Percentiles rank a stretch among this genome's conserved stretches.
Conservation (phyloP, 129 eudicot species). For the Tanacetum coccineum region DNA sequence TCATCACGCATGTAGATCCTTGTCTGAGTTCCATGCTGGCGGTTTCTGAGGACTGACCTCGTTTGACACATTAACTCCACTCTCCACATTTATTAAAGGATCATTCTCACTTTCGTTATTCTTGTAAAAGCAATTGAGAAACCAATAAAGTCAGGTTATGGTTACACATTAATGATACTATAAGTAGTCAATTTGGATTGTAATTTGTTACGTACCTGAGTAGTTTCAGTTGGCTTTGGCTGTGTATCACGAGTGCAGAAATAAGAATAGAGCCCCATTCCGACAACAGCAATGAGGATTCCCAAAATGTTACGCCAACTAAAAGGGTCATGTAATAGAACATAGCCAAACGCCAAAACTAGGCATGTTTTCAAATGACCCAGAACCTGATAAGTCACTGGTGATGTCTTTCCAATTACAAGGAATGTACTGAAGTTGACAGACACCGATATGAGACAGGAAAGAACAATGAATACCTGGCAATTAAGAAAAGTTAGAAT, state of each 20-base stretch:
- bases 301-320: constrained; percentile 81
- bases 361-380: constrained; percentile 84
- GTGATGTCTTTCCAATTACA: constrained; percentile 83
- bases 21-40: constrained; percentile 55
- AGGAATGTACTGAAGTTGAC: constrained; percentile 86
- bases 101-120: constrained; percentile 48
- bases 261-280: constrained; percentile 76
- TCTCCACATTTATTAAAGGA: constrained; percentile 52
- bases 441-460: constrained; percentile 76
- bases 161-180: neutral
- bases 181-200: neutral
- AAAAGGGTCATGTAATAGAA: constrained; percentile 70
- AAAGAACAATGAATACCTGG: constrained; percentile 69
- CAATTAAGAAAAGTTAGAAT: constrained; percentile 9
- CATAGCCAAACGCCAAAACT: constrained; percentile 72
- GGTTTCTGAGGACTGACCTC: constrained; percentile 43
- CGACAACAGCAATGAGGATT: constrained; percentile 62
- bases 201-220: constrained; percentile 45
- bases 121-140: constrained; percentile 20
- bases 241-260: constrained; percentile 57
- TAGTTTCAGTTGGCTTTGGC: constrained; percentile 55
- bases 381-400: constrained; percentile 82
- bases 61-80: constrained; percentile 33
- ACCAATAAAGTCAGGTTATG: constrained; percentile 2
- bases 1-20: constrained; percentile 57